A percentile compares a stretch with the other conserved stretches of the same genome.
Conservation (phyloP, 1,284 basidiomycete genomes). For the Puccinia triticina region DNA sequence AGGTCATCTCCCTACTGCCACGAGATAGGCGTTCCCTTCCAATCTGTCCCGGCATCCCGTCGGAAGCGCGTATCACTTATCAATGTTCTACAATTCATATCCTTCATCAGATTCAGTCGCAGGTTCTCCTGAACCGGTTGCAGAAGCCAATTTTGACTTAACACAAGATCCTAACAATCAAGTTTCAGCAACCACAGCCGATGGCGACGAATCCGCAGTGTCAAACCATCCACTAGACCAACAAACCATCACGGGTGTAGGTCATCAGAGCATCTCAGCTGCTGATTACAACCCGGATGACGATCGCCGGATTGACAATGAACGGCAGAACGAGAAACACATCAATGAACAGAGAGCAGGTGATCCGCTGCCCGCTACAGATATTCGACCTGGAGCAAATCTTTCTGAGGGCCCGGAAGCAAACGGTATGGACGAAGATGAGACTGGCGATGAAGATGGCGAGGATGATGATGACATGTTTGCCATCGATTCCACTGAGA, state of each 20-base stretch:
- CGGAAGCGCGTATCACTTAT: neutral
- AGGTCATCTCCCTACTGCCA: neutral
- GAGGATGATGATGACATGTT: conserved; percentile 83
- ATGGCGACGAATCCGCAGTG: conserved; percentile 22
- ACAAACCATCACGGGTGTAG: conserved; percentile 36
- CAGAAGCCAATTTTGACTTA: conserved; percentile 51
- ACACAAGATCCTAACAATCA: conserved; percentile 43
- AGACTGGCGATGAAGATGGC: conserved; percentile 65
- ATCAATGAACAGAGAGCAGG: conserved; percentile 46
- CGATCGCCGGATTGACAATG: conserved; percentile 79
- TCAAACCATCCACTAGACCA: conserved; percentile 44
- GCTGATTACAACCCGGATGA: conserved; percentile 89
- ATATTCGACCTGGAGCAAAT: conserved; percentile 61
- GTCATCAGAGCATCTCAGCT: conserved; percentile 67
- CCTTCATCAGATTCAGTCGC: conserved; percentile 27
- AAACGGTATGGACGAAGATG: conserved; percentile 68
- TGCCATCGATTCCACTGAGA: conserved; percentile 66
- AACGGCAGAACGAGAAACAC: conserved; percentile 64
- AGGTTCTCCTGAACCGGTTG: conserved; percentile 45
- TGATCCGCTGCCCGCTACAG: conserved; percentile 61
- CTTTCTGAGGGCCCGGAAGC: conserved; percentile 62
- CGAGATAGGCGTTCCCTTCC: neutral
- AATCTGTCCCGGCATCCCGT: neutral
- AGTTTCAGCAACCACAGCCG: neutral
- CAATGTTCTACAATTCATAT: neutral